Conservation (phyloP, 2,329 filamentous ascomycete genomes). For the Falciphora oryzae region DNA sequence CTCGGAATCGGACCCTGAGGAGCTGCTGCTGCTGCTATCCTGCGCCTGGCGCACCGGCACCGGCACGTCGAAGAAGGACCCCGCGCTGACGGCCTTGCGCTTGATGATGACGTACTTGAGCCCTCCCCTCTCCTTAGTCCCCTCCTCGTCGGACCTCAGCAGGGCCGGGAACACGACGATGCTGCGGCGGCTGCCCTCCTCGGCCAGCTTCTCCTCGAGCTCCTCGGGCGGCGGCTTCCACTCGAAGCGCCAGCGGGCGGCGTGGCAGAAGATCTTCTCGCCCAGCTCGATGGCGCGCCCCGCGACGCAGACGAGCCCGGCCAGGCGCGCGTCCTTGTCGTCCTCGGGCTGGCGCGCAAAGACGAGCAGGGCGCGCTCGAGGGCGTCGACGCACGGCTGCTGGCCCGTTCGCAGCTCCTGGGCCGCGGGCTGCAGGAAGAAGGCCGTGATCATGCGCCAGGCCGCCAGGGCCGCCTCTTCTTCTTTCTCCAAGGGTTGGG, state of each 20-base stretch:
- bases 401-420: neutral
- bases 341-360: slow-evolving; percentile 1
- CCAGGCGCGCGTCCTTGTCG: slow-evolving; percentile 6
- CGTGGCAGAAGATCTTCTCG: slow-evolving; percentile 12
- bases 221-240: slow-evolving; percentile 5
- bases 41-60: neutral
- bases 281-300: slow-evolving; percentile 9
- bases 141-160: slow-evolving; percentile 9
- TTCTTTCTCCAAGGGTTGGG: slow-evolving; percentile 4
- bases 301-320: slow-evolving; percentile 5
- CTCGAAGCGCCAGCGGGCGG: slow-evolving; percentile 10
- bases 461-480: slow-evolving; percentile 9
- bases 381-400: slow-evolving; percentile 6
- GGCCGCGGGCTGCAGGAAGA: slow-evolving; percentile 10
- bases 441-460: slow-evolving; percentile 11
- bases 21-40: neutral
- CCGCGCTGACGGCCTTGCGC: slow-evolving; percentile 10
- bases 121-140: slow-evolving; percentile 2
- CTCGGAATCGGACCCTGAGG: neutral
- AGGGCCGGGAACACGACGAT: slow-evolving; percentile 9
- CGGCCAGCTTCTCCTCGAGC: slow-evolving; percentile 2
- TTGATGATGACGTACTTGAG: slow-evolving; percentile 9
- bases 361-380: slow-evolving; percentile 3
- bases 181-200: slow-evolving; percentile 3
- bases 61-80: slow-evolving; percentile 9